phyloP scores from a whole-genome alignment of 164 flowering plant genomes.

The Aristolochia fimbriata region DNA sequence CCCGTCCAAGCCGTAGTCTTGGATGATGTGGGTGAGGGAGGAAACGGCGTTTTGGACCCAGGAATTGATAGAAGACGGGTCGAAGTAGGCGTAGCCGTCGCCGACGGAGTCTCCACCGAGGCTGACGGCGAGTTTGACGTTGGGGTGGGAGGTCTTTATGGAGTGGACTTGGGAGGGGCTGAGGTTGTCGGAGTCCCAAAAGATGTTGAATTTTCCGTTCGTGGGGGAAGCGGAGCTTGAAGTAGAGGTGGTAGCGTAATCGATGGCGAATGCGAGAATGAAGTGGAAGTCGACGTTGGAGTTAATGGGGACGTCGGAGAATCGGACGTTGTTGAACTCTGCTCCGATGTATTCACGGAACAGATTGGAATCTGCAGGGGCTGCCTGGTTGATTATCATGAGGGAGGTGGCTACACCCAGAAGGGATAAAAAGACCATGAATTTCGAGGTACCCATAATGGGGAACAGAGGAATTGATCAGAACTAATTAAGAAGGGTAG shows the following conservation, averaged over 20 bases:
- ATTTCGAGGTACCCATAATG: no score
- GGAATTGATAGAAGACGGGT: slow-evolving; percentile 31
- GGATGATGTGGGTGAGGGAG: slow-evolving; percentile 42
- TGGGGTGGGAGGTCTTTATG: slow-evolving; percentile 29
- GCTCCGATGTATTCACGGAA: slow-evolving; percentile 57
- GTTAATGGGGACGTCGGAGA: slow-evolving; percentile 47
- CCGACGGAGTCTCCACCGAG: slow-evolving; percentile 44
- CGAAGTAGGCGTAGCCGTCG: slow-evolving; percentile 22
- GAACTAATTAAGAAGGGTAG: no score
- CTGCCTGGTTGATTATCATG: no score
- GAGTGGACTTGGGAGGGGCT: slow-evolving; percentile 31
- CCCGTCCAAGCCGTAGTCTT: slow-evolving; percentile 34
- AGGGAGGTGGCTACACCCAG: no score
- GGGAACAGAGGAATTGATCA: no score
- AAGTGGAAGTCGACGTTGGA: slow-evolving; percentile 45
- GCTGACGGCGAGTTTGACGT: slow-evolving; percentile 49
- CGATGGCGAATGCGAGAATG: slow-evolving; percentile 66
- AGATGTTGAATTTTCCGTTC: slow-evolving; percentile 48
- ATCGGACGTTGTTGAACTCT: slow-evolving; percentile 39
- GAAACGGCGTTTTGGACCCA: slow-evolving; percentile 64
- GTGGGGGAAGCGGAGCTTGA: slow-evolving; percentile 40
- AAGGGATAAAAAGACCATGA: no score
- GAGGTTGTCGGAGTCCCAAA: slow-evolving; percentile 46
- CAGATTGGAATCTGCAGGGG: slow-evolving; percentile 17
- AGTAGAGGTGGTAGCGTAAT: slow-evolving; percentile 31